phyloP scores from a whole-genome alignment of 257 asterid species.

The Primulina huaijiensis region DNA sequence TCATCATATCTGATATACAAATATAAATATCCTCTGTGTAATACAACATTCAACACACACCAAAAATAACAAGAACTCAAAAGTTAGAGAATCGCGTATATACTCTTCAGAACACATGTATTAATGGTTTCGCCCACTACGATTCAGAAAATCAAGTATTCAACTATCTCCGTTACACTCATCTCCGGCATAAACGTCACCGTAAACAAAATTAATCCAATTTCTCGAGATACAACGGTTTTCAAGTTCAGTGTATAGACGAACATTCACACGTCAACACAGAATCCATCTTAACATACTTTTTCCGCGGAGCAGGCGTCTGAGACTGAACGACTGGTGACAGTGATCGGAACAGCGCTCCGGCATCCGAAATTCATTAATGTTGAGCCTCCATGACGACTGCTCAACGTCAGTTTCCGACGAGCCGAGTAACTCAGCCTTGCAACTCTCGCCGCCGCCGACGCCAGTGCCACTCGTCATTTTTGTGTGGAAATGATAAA shows the following conservation, averaged over 20 bases:
- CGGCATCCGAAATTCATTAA: constrained; percentile 71
- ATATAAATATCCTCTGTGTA: too few relatives aligned
- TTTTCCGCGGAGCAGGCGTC: constrained; percentile 45
- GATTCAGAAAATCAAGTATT: neutral
- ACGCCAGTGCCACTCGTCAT: constrained; percentile 33
- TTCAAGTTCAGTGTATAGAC: neutral
- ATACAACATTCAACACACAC: too few relatives aligned
- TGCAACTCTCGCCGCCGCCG: constrained; percentile 36
- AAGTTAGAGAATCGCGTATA: too few relatives aligned
- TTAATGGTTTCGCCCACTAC: neutral
- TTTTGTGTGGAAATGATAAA: neutral
- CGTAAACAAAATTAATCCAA: too few relatives aligned
- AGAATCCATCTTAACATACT: constrained; percentile 24
- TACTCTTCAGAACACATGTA: neutral
- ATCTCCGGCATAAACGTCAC: neutral
- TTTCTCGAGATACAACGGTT: neutral
- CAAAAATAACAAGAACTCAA: too few relatives aligned
- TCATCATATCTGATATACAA: too few relatives aligned
- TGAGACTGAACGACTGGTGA: constrained; percentile 33
- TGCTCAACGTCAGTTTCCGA: constrained; percentile 28
- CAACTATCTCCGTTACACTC: neutral
- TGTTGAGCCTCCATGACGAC: constrained; percentile 62
- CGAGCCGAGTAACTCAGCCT: constrained; percentile 33
- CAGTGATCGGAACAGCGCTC: constrained; percentile 41
- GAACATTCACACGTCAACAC: neutral